phyloP scores from a whole-genome alignment of 225 moss, liverwort and hornwort genomes.

The Antitrichia curtipendula region DNA sequence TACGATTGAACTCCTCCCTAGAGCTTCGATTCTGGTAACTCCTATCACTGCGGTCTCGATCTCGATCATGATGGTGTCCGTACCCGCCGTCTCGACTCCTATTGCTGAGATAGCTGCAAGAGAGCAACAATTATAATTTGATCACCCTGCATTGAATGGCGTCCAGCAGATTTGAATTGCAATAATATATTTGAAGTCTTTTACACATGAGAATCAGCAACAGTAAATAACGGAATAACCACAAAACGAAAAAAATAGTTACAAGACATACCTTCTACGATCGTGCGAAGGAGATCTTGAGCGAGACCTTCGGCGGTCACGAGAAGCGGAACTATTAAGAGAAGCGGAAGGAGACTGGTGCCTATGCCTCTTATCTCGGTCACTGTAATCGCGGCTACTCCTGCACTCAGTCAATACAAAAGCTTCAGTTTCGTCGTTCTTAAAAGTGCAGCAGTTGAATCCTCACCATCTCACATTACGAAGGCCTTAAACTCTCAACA shows the following conservation, averaged over 20 bases:
- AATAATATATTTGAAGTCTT: neutral
- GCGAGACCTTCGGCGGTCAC: slow-evolving; percentile 65
- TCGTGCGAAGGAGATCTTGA: slow-evolving; percentile 73
- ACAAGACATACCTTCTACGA: slow-evolving; percentile 53
- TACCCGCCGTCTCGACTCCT: slow-evolving; percentile 42
- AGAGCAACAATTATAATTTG: neutral
- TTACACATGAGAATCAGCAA: neutral
- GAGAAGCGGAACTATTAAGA: slow-evolving; percentile 37
- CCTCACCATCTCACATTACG: neutral
- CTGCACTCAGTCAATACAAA: neutral
- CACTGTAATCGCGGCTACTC: slow-evolving; percentile 61
- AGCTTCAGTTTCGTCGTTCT: neutral
- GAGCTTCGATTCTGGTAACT: slow-evolving; percentile 21
- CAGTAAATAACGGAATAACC: neutral
- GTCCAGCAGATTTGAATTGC: neutral
- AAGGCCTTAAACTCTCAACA: neutral
- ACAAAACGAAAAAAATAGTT: neutral
- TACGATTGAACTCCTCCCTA: slow-evolving; percentile 24
- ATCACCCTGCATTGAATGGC: neutral
- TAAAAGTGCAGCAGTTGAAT: neutral
- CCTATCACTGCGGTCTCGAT: slow-evolving; percentile 26
- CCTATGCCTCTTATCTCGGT: slow-evolving; percentile 78
- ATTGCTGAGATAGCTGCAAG: slow-evolving; percentile 5
- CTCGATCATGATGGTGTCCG: slow-evolving; percentile 32
- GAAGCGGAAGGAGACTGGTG: slow-evolving; percentile 72